A percentile compares a stretch with the other conserved stretches of the same genome.
These are phyloP conservation scores for Dictyostelium discoideum DNA, from an alignment of 78 protist species.

Conservation along the genomic window DNA sequence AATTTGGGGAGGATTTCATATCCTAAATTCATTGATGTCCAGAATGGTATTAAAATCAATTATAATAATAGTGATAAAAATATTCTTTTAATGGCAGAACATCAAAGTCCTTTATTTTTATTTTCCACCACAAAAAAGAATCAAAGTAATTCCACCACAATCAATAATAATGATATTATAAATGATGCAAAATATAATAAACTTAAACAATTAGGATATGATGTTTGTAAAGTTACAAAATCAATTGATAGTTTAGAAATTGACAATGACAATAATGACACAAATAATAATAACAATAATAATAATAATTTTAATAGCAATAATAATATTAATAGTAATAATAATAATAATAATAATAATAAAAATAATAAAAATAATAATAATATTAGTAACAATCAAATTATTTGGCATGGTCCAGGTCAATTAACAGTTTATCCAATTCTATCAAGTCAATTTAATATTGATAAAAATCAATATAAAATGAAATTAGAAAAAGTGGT, in stretches of 20 bases:
- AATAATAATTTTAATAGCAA: too few species aligned
- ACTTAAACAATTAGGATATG: slow-evolving; percentile 16
- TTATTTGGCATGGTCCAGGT: slow-evolving; percentile 69
- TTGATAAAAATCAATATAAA: not conserved
- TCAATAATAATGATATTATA: not conserved
- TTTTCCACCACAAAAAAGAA: not conserved
- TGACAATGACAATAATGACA: too few species aligned
- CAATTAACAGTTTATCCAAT: slow-evolving; percentile 56
- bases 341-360: too few species aligned
- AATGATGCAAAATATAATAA: not conserved
- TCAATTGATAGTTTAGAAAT: not conserved
- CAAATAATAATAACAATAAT: too few species aligned
- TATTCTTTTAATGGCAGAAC: slow-evolving; percentile 39
- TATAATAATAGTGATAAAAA: not conserved
- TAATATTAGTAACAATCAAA: not conserved
- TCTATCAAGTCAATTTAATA: not conserved
- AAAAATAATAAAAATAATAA: too few species aligned
- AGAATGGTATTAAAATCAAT: not conserved
- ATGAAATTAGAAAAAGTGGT: slow-evolving; percentile 13
- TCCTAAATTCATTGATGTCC: slow-evolving; percentile 26
- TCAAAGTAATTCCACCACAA: not conserved
- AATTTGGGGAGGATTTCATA: slow-evolving; percentile 67
- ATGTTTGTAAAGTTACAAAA: slow-evolving; percentile 5
- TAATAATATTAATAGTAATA: too few species aligned
- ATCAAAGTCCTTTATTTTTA: slow-evolving; percentile 30